Conservation (phyloP, 345 rosid genomes). For the Raphanus raphanistrum region DNA sequence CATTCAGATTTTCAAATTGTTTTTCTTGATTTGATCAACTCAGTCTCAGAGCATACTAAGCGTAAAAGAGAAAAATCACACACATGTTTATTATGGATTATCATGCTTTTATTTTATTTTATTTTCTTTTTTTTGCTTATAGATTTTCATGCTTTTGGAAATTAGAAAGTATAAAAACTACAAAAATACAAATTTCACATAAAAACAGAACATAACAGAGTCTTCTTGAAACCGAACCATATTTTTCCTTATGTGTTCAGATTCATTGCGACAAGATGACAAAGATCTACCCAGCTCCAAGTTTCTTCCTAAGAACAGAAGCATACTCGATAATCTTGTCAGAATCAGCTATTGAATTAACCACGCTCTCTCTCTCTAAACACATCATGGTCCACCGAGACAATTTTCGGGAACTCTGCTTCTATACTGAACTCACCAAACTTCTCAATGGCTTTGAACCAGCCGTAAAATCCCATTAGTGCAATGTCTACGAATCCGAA, state of each 20-base stretch:
- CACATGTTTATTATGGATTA: background rate
- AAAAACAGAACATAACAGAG: constrained; percentile 2
- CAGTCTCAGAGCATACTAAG: too few relatives aligned
- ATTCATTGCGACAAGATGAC: background rate
- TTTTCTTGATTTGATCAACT: too few relatives aligned
- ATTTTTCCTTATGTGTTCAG: background rate
- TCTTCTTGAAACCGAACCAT: background rate
- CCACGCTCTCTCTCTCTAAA: background rate
- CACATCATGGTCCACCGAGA: constrained; percentile 42
- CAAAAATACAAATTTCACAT: background rate
- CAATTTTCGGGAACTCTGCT: constrained; percentile 52
- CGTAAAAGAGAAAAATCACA: background rate
- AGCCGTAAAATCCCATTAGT: constrained; percentile 43
- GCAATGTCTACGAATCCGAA: constrained; percentile 45
- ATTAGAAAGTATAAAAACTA: background rate
- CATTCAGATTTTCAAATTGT: background rate
- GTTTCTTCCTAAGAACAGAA: constrained; percentile 46
- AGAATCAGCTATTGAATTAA: constrained; percentile 48
- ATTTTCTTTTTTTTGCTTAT: background rate
- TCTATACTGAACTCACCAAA: constrained; percentile 51
- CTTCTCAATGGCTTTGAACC: constrained; percentile 58
- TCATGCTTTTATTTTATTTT: background rate
- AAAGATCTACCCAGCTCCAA: constrained; percentile 40
- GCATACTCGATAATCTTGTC: constrained; percentile 54
- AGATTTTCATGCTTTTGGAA: background rate